These are phyloP conservation scores for Penicillium parvum DNA, from an alignment of 495 filamentous ascomycete species.

Conservation along the genomic window DNA sequence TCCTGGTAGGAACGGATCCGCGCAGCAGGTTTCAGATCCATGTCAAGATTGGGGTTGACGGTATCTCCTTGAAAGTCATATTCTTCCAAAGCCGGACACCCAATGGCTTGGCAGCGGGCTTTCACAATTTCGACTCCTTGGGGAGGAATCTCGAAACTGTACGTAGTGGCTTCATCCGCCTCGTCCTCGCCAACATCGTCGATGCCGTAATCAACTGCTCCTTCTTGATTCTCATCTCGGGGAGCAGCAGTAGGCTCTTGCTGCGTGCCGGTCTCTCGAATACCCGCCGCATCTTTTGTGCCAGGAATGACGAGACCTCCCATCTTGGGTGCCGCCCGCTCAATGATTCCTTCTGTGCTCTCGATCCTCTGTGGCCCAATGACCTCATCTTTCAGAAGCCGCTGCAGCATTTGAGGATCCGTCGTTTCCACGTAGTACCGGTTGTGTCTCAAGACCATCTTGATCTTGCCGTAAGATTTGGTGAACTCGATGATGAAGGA, in stretches of 20 bases:
- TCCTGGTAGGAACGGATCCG: conserved; percentile 71
- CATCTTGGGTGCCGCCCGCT: conserved; percentile 78
- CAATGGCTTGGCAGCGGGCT: conserved; percentile 82
- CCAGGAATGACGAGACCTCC: conserved; percentile 90
- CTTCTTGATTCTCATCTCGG: conserved; percentile 36
- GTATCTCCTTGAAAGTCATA: conserved; percentile 97
- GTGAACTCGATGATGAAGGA: conserved; percentile 80
- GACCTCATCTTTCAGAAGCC: conserved; percentile 67
- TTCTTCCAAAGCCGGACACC: conserved; percentile 86
- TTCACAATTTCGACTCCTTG: conserved; percentile 77
- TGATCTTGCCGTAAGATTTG: conserved; percentile 89
- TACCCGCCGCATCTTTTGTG: conserved; percentile 86
- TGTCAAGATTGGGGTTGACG: conserved; percentile 83
- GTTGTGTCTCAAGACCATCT: conserved; percentile 90
- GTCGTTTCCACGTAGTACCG: conserved; percentile 89
- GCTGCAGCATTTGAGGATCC: conserved; percentile 79
- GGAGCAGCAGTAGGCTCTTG: conserved; percentile 33
- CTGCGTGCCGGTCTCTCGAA: conserved; percentile 57
- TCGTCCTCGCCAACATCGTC: conserved; percentile 86
- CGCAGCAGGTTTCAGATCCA: conserved; percentile 65
- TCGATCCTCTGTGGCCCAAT: conserved; percentile 62
- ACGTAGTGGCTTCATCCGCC: conserved; percentile 73
- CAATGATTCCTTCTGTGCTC: conserved; percentile 66
- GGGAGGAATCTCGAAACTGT: conserved; percentile 88
- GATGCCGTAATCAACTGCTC: conserved; percentile 57